These are phyloP conservation scores for Capillidium heterosporum DNA, from an alignment of 371 early-diverging fungal genomes.

Conservation along the genomic window DNA sequence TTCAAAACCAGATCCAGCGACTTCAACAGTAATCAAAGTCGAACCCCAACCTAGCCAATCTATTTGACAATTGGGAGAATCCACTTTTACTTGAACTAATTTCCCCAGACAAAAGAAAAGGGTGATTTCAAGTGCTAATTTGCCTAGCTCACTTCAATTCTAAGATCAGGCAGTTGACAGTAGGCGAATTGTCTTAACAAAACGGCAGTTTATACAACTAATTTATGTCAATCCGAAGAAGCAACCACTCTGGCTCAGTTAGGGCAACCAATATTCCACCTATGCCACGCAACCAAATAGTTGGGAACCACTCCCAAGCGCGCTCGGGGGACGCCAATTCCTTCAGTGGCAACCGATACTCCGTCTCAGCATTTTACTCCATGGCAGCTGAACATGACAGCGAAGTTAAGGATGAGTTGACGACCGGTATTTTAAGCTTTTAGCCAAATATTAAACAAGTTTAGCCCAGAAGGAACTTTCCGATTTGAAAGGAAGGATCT, in stretches of 20 bases:
- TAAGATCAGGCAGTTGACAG: no score
- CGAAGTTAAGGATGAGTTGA: conserved; percentile 85
- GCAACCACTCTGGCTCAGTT: neutral
- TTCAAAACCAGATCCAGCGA: no score
- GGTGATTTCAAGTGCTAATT: no score
- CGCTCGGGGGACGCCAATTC: conserved; percentile 10
- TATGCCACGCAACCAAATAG: neutral
- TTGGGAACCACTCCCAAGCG: neutral
- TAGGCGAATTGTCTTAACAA: no score
- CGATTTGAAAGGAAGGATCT: conserved; percentile 76
- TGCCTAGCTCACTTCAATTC: no score
- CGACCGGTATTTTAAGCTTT: conserved; percentile 26
- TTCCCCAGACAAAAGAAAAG: no score
- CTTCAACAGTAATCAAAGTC: no score
- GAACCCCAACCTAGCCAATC: no score
- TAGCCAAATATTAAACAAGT: neutral
- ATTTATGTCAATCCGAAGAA: conserved; percentile 2
- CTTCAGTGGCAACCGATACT: conserved; percentile 45
- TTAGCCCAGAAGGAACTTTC: conserved; percentile 66
- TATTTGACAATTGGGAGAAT: no score
- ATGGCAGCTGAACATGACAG: conserved; percentile 87
- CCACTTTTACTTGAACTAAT: no score
- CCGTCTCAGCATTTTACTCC: conserved; percentile 74
- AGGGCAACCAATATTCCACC: neutral
- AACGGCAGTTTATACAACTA: no score